These are phyloP conservation scores for Mallotus repandus DNA, from an alignment of 441 rosid genomes.

Conservation along the genomic window DNA sequence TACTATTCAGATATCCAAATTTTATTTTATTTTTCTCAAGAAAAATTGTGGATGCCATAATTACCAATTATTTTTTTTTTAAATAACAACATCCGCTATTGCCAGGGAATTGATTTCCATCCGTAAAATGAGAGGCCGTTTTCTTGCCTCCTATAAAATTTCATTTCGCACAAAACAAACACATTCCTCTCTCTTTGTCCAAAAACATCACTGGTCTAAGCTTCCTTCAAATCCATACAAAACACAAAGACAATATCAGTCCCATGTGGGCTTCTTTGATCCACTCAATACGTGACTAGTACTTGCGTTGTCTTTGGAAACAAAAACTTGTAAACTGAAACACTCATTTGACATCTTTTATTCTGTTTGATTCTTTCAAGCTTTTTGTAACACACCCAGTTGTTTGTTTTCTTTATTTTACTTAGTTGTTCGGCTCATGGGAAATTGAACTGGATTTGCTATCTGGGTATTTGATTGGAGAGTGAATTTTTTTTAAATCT, in stretches of 20 bases:
- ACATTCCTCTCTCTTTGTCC: background rate
- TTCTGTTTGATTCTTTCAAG: slow-evolving; percentile 1
- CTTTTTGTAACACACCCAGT: background rate
- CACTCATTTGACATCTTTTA: slow-evolving; percentile 6
- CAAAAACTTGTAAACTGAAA: background rate
- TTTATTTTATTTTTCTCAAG: background rate
- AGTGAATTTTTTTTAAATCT: background rate
- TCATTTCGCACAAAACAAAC: background rate
- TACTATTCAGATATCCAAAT: background rate
- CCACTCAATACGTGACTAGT: slow-evolving; percentile 43
- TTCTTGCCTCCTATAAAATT: background rate
- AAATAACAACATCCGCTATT: background rate
- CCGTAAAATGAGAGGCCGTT: background rate
- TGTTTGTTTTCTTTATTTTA: background rate
- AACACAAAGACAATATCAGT: slow-evolving; percentile 13
- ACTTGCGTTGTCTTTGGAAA: slow-evolving; percentile 11
- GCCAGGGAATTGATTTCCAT: background rate
- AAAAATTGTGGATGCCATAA: background rate
- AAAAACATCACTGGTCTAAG: slow-evolving; percentile 16
- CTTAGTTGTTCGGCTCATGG: slow-evolving; percentile 16
- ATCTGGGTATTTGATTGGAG: slow-evolving; percentile 25
- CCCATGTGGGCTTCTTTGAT: slow-evolving; percentile 46
- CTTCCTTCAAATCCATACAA: slow-evolving; percentile 25
- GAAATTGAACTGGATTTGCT: slow-evolving; percentile 14
- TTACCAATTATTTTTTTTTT: background rate